Evolutionary conservation across 2,329 filamentous ascomycete species (phyloP).

Genomic region (Fusarium sulawesiense): DNA sequence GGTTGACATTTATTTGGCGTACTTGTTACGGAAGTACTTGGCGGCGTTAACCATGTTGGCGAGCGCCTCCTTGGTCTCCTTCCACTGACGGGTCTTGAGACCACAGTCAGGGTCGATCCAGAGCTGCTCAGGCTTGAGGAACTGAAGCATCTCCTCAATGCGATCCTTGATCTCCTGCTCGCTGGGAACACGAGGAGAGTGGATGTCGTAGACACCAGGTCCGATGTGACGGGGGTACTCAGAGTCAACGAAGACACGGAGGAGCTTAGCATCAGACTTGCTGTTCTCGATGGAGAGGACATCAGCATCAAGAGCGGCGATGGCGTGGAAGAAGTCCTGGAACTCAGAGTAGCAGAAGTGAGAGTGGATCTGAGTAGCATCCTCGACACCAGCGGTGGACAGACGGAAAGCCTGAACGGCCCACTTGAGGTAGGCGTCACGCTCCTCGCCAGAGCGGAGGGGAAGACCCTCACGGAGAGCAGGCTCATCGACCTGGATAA

Average conservation of each 20-base stretch:
- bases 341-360: slow-evolving; percentile 99
- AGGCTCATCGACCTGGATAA: slow-evolving; percentile 99
- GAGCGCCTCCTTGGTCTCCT: slow-evolving; percentile 96
- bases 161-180: slow-evolving; percentile 99
- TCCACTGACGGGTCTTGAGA: slow-evolving; percentile 98
- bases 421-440: slow-evolving; percentile 96
- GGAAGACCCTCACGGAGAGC: slow-evolving; percentile 99
- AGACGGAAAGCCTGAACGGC: slow-evolving; percentile 98
- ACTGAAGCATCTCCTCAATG: slow-evolving; percentile 97
- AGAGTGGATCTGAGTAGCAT: slow-evolving; percentile 99
- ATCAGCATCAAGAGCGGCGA: slow-evolving; percentile 96
- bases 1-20: slow-evolving; percentile 66
- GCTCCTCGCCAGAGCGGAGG: slow-evolving; percentile 92
- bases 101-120: slow-evolving; percentile 99
- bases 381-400: slow-evolving; percentile 89
- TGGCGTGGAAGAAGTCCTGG: slow-evolving; percentile 99
- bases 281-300: slow-evolving; percentile 99
- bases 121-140: slow-evolving; percentile 97
- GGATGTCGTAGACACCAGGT: slow-evolving; percentile 99
- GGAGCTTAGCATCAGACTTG: slow-evolving; percentile 99
- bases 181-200: slow-evolving; percentile 96
- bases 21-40: slow-evolving; percentile 95
- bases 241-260: slow-evolving; percentile 98
- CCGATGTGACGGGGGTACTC: slow-evolving; percentile 98
- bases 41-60: slow-evolving; percentile 98